These are phyloP conservation scores for Pseudogymnoascus pannorum DNA, from an alignment of 2,329 filamentous ascomycete genomes.

Conservation along the genomic window DNA sequence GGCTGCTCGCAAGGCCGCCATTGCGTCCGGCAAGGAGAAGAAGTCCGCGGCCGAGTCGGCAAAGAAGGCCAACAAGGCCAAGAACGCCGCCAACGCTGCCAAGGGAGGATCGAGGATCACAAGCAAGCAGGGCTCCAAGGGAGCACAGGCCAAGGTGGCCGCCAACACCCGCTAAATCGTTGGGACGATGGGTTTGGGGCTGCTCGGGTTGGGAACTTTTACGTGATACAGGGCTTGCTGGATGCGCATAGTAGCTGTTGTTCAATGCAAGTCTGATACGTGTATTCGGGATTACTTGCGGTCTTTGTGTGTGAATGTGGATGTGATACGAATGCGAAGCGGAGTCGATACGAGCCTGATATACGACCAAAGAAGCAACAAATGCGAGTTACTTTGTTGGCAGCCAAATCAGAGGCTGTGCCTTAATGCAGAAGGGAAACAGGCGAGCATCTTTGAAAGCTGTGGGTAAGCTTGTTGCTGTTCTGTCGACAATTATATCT, in stretches of 20 bases:
- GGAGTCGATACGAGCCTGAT: not conserved
- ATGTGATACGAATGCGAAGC: not conserved
- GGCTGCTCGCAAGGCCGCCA: conserved; percentile 80
- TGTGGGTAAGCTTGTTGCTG: not conserved
- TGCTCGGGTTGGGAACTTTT: conserved; percentile 9
- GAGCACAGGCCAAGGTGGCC: conserved; percentile 75
- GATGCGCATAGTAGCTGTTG: conserved; percentile 13
- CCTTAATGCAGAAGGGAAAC: not conserved
- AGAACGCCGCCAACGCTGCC: conserved; percentile 66
- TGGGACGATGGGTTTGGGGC: conserved; percentile 17
- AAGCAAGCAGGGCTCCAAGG: conserved; percentile 97
- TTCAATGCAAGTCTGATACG: conserved; percentile 15
- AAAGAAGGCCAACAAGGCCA: conserved; percentile 99
- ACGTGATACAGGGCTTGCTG: conserved; percentile 9
- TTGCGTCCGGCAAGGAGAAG: conserved; percentile 99
- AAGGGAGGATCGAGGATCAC: conserved; percentile 78
- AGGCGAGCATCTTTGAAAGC: not conserved
- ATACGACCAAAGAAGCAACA: not conserved
- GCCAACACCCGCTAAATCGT: conserved; percentile 72
- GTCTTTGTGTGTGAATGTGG: not conserved
- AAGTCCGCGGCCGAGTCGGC: conserved; percentile 76
- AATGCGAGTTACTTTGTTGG: not conserved
- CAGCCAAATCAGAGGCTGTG: not conserved
- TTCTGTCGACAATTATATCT: not conserved
- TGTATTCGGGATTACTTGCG: conserved; percentile 1